Evolutionary conservation across 2,329 filamentous ascomycete species (phyloP), one percentile per base, ranked within the genome.

Genomic region (Hypoxylon sp.): DNA sequence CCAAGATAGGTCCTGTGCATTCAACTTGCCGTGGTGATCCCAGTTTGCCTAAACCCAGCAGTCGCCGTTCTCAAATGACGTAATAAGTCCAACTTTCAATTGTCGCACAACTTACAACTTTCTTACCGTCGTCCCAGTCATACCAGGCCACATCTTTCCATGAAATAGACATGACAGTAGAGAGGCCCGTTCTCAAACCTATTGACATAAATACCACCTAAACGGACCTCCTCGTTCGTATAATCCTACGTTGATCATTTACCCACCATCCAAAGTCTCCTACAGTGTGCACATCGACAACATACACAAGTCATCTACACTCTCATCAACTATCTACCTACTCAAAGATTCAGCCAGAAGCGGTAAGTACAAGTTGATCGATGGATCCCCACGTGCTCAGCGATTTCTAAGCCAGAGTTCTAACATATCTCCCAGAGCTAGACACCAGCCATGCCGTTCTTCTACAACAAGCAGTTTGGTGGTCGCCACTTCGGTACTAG

Each of bases 401-500:
- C 9, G 3, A 12, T 14, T 11, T 8, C 7, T 11, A 40, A 40
- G 8, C 8, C 20, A 11, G 14, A 51, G 24, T 12, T 38, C 48
- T 51, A 26, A 51, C 30, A 22, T 18, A 24, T 24, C 16, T 22
- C 5, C 9, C 32, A 24, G 36, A 46, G 11, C 40, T 4, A 30
- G 46, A 6, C 20, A 32, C 7, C 20, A 22, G 63, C 45, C 40
- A 85, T 85, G 82, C 81, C 79, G 61, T 74, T 85, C 60, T 82
- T 81, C 74, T 84, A 80, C 71, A 75, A 75, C 56, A 84, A 82
- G 70, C 73, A 75, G 51, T 55, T 85, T 67, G 84, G 84, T 67
- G 79, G 80, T 54, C 79, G 80, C 32, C 82, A 83, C 70, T 81
- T 85, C 67, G 84, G 84, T 67, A 85, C 84, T 32, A 84, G 77